These are phyloP conservation scores for Sclerotinia sclerotiorum DNA, from an alignment of 2,329 filamentous ascomycete species.

Conservation along the genomic window DNA sequence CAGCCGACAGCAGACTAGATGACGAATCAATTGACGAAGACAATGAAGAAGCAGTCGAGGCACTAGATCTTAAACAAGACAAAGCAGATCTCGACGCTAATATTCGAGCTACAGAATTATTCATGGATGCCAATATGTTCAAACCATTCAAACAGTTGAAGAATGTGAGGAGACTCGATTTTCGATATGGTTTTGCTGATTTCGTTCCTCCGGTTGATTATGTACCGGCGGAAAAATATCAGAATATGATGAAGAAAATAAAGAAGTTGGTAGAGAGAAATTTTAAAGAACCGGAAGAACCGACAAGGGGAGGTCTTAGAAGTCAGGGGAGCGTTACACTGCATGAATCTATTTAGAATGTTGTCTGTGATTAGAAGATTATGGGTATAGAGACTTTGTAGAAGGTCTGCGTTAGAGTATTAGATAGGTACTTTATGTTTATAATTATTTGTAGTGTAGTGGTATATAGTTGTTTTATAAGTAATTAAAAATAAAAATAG, in stretches of 20 bases:
- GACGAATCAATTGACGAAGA: conserved; percentile 18
- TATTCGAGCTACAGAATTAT: conserved; percentile 26
- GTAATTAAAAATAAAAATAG: no score
- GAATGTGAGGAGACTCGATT: conserved; percentile 26
- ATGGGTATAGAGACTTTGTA: no score
- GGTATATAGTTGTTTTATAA: not conserved
- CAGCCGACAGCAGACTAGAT: conserved; percentile 22
- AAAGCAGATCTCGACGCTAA: conserved; percentile 25
- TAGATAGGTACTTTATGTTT: not conserved
- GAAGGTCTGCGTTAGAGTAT: no score
- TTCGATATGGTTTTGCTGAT: conserved; percentile 23
- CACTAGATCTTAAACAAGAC: conserved; percentile 18
- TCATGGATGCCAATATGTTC: conserved; percentile 27
- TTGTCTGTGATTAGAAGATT: no score
- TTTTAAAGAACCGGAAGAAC: conserved; percentile 19
- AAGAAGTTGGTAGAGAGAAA: conserved; percentile 28
- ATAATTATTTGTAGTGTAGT: not conserved
- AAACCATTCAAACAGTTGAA: conserved; percentile 21
- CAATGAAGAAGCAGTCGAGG: conserved; percentile 17
- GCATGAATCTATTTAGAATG: not conserved
- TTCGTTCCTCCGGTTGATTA: conserved; percentile 17
- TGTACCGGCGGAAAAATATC: conserved; percentile 22
- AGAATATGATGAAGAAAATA: conserved; percentile 23
- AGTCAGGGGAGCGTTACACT: not conserved
- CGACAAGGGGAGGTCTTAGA: not conserved